Conservation (phyloP, 2,329 filamentous ascomycete species). For the Coccinonectria pachysandricola region DNA sequence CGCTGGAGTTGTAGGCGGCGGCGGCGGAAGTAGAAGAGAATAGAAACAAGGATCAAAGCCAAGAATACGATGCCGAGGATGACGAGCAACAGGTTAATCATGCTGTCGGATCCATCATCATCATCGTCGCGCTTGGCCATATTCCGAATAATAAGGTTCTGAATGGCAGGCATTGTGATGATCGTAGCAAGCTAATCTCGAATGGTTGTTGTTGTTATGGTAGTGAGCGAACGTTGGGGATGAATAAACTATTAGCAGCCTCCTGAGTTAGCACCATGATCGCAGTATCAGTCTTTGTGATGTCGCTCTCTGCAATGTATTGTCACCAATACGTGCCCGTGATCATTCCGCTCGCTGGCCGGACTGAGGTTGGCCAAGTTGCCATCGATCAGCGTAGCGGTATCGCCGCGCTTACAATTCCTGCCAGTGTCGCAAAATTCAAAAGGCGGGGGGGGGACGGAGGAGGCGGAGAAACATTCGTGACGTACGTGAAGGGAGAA, state of each 20-base stretch:
- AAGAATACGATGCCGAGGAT: constrained; percentile 71
- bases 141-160: constrained; percentile 13
- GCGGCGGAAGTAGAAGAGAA: constrained; percentile 64
- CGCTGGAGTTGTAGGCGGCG: constrained; percentile 34
- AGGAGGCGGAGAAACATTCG: constrained; percentile 10
- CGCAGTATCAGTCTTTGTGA: constrained; percentile 3
- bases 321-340: constrained; percentile 11
- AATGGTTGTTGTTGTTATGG: constrained; percentile 11
- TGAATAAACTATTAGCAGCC: constrained; percentile 10
- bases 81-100: constrained; percentile 68
- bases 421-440: constrained; percentile 12
- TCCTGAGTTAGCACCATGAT: constrained; percentile 10
- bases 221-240: constrained; percentile 11
- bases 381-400: constrained; percentile 1
- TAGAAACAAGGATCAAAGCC: constrained; percentile 54
- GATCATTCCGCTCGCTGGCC: constrained; percentile 12
- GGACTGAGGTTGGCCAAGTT: constrained; percentile 5
- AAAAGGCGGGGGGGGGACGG: constrained; percentile 1
- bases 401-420: constrained; percentile 10
- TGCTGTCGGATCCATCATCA: constrained; percentile 42
- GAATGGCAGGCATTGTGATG: constrained; percentile 16
- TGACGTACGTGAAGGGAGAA: constrained; percentile 21
- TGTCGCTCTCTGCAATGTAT: constrained; percentile 8
- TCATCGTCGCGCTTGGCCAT: constrained; percentile 19
- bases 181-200: constrained; percentile 7